Base-by-base conservation (phyloP, 108 stramenopile genomes). In the Skeletonema costatum region DNA sequence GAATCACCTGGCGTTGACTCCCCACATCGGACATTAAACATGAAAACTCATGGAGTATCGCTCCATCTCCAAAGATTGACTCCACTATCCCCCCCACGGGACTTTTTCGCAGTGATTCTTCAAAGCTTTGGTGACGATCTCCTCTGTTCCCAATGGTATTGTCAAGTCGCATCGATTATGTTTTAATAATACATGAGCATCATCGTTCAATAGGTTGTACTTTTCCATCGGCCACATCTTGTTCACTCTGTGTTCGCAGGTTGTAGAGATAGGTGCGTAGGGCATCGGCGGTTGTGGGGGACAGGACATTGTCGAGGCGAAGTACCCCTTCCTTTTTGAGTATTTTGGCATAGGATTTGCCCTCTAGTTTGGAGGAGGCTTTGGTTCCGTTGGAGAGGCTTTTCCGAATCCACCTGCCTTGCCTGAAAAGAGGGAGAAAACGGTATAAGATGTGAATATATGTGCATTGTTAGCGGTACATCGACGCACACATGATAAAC, bases 151-250 rank as follows among this genome's bases (percentile, higher is more conserved):
- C 64, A 96, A 51, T 10, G 92, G 92, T 14, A 96, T 68, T 11
- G 84, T 89, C 81, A 96, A 69, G 75, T 96, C 95, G 33, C 92
- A 89, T 60, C 95, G 82, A 85, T 92, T 89, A 10, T 75, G 60
- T 72, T 85, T 89, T 61, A 96, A 68, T 53, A 96, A 66, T 10
- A 96, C 95, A 73, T 93, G 69, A n/a, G 94, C 91, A 86, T 90
- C n/a, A 95, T 66, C 90, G 84, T 64, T 87, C 85, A 10, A 83
- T 66, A 14, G 83, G 68, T 39, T 68, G 67, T 5, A 91, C 66
- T 48, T 80, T 70, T 19, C 87, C 89, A 16, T 38, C 32, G 25
- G 30, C 21, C 10, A 94, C 87, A 21, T 86, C 76, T 53, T 32
- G 30, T 60, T 87, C 80, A 5, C 87, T 80, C 66, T 59, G 21